Base-by-base conservation (phyloP, 768 basidiomycete genomes). In the Tricholoma hemisulphureum region DNA sequence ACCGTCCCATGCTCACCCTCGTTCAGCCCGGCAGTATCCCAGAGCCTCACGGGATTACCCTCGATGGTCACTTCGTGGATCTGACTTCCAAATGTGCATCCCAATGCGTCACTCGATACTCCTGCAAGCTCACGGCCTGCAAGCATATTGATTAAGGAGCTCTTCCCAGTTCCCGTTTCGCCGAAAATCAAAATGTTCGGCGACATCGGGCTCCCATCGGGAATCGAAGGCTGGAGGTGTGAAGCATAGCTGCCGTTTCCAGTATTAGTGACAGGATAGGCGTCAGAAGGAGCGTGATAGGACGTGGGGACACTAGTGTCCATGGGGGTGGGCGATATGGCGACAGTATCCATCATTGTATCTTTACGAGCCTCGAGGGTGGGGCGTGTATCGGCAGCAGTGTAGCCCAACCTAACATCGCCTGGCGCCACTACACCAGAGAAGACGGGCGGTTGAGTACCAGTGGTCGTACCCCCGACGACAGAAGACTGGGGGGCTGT, bases 21-120 rank as follows among this genome's bases (percentile, higher is more conserved):
- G 56, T 75, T 71, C 14, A 77, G 70, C 9, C 76, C 76, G 13
- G 71, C 64, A 5, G 77, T 77, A 56, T 77, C 77, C 69, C 72
- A 75, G 39, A 74, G 57, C 18, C 53, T 62, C 51, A 65, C 70
- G 0, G 13, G 58, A 28, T 60, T 58, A 43, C 65, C 69, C 20
- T 61, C 55, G 57, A 75, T 61, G 8, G 55, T 51, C 26, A 74
- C 60, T 32, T 63, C 57, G 66, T 73, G 69, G 7, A 63, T 58
- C 45, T 53, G 51, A 53, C 71, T 68, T 11, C 62, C 51, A 46
- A 73, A 73, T 20, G 77, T 78, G 60, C 70, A 75, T 4, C 75
- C 73, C 23, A 61, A 64, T 9, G 68, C 71, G 46, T 63, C 63
- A 49, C 69, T 68, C 2, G 75, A 75, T 21, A 70, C 69, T 3